Base-by-base conservation (phyloP, 1,139 yeast genomes). In the Protomyces inundatus region DNA sequence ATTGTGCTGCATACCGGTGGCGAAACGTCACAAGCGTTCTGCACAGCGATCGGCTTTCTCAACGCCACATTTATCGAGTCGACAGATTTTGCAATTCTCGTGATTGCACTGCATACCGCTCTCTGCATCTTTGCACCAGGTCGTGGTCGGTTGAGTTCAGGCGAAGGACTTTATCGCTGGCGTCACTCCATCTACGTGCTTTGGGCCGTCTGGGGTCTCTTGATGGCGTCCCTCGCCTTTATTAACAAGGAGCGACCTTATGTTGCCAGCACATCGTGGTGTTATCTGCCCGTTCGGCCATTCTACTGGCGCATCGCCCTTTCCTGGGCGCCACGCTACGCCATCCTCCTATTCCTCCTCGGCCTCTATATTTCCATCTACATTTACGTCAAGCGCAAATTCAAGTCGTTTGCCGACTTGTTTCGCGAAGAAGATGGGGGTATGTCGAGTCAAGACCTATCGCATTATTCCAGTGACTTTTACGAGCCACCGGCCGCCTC, bases 51-150 rank as follows among this genome's bases (percentile, higher is more conserved):
- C 55, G 97, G 97, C 3, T 90, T 88, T 78, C 85, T 90, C 74
- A 87, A 96, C 0, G 89, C 95, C 1, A 80, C 85, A 50, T 82
- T 91, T 39, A 87, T 88, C 36, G 96, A 90, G 74, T 96, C 96
- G 14, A 90, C 95, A 1, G 97, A 90, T 75, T 74, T 89, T 54
- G 95, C 95, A 34, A 90, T 90, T 58, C 76, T 90, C 54, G 81
- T 88, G 40, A 87, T 90, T 75, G 96, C 97, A 1, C 75, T 90
- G 30, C 97, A 90, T 74, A 87, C 93, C 6, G 90, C 85, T 51
- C 74, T 90, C 54, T 77, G 90, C 39, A 86, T 90, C 23, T 88
- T 88, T 73, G 78, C 78, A 67, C 90, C 95, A 0, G 75, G 78
- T 10, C 75, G 75, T 30, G 54, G 55, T 6, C 16, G 39, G 16